These are phyloP conservation scores for Aurantiochytrium sp. DNA, from an alignment of 108 stramenopile genomes.

Conservation along the genomic window DNA sequence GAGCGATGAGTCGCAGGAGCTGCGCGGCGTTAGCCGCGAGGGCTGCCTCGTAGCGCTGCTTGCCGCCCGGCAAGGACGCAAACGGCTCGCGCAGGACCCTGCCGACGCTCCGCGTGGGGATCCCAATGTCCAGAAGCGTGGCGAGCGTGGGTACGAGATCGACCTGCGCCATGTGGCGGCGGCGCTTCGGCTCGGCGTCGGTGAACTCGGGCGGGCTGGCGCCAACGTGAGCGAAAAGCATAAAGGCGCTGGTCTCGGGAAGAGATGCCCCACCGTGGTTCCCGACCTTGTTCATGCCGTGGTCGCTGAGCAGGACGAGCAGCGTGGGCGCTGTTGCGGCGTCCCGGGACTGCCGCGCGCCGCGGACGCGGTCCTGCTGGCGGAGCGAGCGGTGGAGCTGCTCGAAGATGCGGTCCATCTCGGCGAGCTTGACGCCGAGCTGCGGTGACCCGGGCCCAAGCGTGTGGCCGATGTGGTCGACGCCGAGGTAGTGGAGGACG, in stretches of 20 bases:
- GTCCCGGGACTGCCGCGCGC: background rate
- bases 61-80: background rate
- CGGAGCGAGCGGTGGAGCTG: background rate
- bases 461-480: constrained; percentile 11
- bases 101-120: background rate
- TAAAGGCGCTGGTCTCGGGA: background rate
- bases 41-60: background rate
- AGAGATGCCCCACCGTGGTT: constrained; percentile 21
- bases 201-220: background rate
- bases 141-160: background rate
- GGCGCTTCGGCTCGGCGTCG: background rate
- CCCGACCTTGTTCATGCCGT: constrained; percentile 20
- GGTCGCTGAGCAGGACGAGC: constrained; percentile 15
- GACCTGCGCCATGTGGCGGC: background rate
- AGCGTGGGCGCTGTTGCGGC: background rate
- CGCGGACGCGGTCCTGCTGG: background rate
- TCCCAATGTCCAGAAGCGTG: background rate
- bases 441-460: background rate
- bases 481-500: background rate
- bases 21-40: background rate
- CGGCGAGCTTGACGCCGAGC: background rate
- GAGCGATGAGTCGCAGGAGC: background rate
- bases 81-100: background rate
- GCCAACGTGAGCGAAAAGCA: background rate
- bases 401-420: constrained; percentile 25